A percentile compares a stretch with the other conserved stretches of the same genome.
phyloP scores from a whole-genome alignment of 2,329 filamentous ascomycete species.

The Ilyonectria mors-panacis region DNA sequence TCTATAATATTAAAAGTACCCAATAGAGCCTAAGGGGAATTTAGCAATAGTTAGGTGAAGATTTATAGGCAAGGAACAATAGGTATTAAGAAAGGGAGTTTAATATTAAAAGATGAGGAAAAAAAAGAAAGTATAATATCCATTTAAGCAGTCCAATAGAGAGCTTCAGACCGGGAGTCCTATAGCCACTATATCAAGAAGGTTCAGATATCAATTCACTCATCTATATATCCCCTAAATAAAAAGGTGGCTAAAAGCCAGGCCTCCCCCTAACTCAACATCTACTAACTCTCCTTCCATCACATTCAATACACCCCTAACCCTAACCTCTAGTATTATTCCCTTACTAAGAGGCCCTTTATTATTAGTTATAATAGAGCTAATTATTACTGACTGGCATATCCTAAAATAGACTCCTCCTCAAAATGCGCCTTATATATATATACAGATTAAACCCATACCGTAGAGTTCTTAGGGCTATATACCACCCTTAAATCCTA shows the following conservation, averaged over 20 bases:
- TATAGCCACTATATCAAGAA: neutral
- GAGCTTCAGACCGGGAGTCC: neutral
- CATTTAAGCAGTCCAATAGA: neutral
- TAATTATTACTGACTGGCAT: neutral
- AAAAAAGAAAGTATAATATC: neutral
- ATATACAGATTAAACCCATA: too few species aligned
- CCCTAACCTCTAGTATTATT: neutral
- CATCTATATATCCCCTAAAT: neutral
- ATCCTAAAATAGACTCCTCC: neutral
- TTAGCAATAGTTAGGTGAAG: neutral
- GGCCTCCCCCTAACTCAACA: neutral
- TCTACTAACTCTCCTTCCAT: neutral
- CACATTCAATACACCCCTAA: neutral
- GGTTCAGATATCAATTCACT: neutral
- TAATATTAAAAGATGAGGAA: neutral
- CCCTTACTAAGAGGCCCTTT: neutral
- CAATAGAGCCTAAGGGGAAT: neutral
- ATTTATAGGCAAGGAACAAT: neutral
- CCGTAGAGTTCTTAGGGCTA: too few species aligned
- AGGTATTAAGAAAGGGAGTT: neutral
- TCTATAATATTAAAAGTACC: neutral
- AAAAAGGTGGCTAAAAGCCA: neutral
- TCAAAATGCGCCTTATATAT: too few species aligned
- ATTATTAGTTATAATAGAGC: neutral
- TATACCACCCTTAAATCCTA: neutral